A percentile compares a stretch with the other conserved stretches of the same genome.
Conservation (phyloP, 306 rosid genomes). For the Luffa aegyptiaca region DNA sequence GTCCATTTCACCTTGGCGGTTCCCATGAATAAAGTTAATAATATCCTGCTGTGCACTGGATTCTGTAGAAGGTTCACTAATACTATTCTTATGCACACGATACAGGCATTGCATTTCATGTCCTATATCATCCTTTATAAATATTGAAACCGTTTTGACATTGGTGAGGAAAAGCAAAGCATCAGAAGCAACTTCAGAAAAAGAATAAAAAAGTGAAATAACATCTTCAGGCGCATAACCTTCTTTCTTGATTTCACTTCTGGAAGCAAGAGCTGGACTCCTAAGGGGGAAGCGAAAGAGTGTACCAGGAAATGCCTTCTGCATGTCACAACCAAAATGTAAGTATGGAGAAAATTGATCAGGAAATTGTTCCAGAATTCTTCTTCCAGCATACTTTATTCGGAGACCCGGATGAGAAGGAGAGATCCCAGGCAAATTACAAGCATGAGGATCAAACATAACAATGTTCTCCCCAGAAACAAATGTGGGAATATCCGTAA, state of each 20-base stretch:
- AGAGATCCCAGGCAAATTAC: slow-evolving; percentile 92
- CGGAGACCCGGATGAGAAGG: slow-evolving; percentile 96
- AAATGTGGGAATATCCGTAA: slow-evolving; percentile 87
- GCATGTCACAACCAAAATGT: slow-evolving; percentile 95
- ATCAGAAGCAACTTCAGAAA: slow-evolving; percentile 78
- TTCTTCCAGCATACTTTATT: slow-evolving; percentile 81
- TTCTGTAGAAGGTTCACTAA: slow-evolving; percentile 55
- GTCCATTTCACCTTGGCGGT: slow-evolving; percentile 46
- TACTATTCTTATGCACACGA: slow-evolving; percentile 47
- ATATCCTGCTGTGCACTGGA: slow-evolving; percentile 47
- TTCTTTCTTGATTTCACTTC: slow-evolving; percentile 93
- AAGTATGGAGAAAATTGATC: slow-evolving; percentile 89
- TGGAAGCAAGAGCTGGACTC: slow-evolving; percentile 66
- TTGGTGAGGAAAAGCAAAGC: slow-evolving; percentile 72
- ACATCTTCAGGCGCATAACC: slow-evolving; percentile 80
- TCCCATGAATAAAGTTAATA: slow-evolving; percentile 51
- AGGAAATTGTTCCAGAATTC: slow-evolving; percentile 88
- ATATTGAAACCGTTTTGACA: slow-evolving; percentile 75
- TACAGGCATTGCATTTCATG: slow-evolving; percentile 77
- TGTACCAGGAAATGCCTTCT: slow-evolving; percentile 80
- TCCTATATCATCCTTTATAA: slow-evolving; percentile 71
- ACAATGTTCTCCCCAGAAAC: slow-evolving; percentile 96
- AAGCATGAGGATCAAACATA: slow-evolving; percentile 95
- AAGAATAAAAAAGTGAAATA: slow-evolving; percentile 62
- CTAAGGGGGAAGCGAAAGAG: slow-evolving; percentile 93